A percentile compares a stretch with the other conserved stretches of the same genome.
phyloP scores from a whole-genome alignment of 305 asterid species.

The Caryopteris hybrid region DNA sequence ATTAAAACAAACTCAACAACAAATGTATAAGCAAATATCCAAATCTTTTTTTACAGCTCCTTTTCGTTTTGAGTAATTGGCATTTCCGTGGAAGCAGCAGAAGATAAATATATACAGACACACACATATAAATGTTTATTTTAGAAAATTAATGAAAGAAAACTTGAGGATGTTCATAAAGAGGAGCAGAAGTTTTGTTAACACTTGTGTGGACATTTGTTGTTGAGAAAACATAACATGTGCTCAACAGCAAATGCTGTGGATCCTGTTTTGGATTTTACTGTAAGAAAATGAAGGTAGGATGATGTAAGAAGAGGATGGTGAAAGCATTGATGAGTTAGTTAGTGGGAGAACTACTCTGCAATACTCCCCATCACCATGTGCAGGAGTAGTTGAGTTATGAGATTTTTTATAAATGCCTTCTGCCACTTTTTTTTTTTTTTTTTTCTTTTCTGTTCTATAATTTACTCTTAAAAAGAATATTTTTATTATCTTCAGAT shows the following conservation, averaged over 20 bases:
- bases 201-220: background rate
- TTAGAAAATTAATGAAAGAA: no score
- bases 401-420: background rate
- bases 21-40: no score
- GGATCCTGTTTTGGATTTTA: constrained; percentile 18
- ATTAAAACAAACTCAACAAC: no score
- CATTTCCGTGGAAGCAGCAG: no score
- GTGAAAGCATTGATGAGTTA: background rate
- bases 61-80: no score
- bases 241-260: constrained; percentile 10
- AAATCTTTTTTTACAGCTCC: no score
- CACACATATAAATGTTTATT: no score
- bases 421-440: background rate
- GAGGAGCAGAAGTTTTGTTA: background rate
- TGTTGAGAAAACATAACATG: constrained; percentile 20
- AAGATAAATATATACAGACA: no score
- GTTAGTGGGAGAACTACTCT: background rate
- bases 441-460: background rate
- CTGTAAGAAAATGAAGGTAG: constrained; percentile 6
- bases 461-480: no score
- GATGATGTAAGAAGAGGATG: background rate
- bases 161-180: no score
- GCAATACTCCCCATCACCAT: background rate
- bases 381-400: constrained; percentile 1
- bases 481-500: no score